phyloP scores from a whole-genome alignment of 768 basidiomycete species.

The Mycena metata region DNA sequence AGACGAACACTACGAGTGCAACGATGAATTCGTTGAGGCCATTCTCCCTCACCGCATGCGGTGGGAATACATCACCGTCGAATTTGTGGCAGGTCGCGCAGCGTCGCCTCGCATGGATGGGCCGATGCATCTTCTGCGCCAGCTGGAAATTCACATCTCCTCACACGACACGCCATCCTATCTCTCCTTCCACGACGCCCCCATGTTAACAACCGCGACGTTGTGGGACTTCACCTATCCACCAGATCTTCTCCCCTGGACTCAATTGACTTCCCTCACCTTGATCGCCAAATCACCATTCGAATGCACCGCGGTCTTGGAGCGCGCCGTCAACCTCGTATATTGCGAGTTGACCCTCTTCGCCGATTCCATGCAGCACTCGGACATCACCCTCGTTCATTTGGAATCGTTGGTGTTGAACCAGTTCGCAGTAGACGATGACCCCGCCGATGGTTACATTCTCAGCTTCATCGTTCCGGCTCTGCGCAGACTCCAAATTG shows the following conservation, averaged over 20 bases:
- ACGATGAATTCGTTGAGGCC: background rate
- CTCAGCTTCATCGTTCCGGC: no score
- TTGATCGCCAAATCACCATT: no score
- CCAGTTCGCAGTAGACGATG: no score
- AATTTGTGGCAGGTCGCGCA: background rate
- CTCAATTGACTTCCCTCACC: conserved; percentile 10
- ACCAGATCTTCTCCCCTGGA: background rate
- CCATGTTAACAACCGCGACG: background rate
- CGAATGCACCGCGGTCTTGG: no score
- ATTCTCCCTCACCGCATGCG: background rate
- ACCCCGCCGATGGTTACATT: no score
- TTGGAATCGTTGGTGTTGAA: no score
- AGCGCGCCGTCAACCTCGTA: no score
- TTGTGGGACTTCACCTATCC: background rate
- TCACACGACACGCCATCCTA: background rate
- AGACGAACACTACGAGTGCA: background rate
- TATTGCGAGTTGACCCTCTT: no score
- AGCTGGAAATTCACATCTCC: background rate
- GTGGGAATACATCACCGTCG: background rate
- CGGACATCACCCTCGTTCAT: no score
- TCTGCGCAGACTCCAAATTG: no score
- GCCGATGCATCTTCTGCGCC: background rate
- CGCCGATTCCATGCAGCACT: no score
- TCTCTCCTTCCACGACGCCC: background rate
- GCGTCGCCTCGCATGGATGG: background rate